Evolutionary conservation across 805 yeast species (phyloP).

Genomic region (Suhomyces faveliae): DNA sequence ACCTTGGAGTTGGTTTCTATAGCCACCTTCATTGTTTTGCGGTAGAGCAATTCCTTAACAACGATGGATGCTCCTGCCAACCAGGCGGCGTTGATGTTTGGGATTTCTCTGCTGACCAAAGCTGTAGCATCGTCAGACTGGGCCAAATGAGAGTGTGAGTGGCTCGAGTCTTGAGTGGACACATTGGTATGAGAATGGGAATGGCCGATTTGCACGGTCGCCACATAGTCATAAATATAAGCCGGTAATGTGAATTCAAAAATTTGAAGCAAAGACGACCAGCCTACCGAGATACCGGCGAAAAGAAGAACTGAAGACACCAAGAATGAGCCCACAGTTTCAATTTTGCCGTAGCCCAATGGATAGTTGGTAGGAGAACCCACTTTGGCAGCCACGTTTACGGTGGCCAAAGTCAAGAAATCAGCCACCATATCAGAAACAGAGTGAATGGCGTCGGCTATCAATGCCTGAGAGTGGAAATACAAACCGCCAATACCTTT

Average conservation of each 20-base stretch:
- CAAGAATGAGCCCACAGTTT: conserved; percentile 85
- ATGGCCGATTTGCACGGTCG: conserved; percentile 48
- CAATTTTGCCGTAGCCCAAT: conserved; percentile 88
- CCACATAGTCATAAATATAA: conserved; percentile 52
- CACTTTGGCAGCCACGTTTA: conserved; percentile 62
- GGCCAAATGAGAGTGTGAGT: conserved; percentile 20
- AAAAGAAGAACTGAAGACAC: conserved; percentile 79
- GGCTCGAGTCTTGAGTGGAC: conserved; percentile 9
- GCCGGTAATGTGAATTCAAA: conserved; percentile 68
- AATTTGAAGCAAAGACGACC: conserved; percentile 71
- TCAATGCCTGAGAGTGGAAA: conserved; percentile 90
- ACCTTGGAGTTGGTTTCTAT: conserved; percentile 78
- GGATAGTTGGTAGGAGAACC: conserved; percentile 68
- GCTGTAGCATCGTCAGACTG: conserved; percentile 14
- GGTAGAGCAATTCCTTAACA: conserved; percentile 84
- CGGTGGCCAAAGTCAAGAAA: conserved; percentile 84
- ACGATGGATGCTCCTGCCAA: conserved; percentile 85
- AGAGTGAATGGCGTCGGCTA: conserved; percentile 95
- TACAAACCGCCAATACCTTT: conserved; percentile 87
- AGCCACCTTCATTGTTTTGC: conserved; percentile 81
- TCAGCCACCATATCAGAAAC: conserved; percentile 88
- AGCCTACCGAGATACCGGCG: conserved; percentile 91
- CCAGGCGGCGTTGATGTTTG: conserved; percentile 92
- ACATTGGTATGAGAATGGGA: conserved; percentile 49
- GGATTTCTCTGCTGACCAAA: conserved; percentile 16